Conservation (phyloP, 345 rosid genomes). For the Eucalyptus cladocalyx region DNA sequence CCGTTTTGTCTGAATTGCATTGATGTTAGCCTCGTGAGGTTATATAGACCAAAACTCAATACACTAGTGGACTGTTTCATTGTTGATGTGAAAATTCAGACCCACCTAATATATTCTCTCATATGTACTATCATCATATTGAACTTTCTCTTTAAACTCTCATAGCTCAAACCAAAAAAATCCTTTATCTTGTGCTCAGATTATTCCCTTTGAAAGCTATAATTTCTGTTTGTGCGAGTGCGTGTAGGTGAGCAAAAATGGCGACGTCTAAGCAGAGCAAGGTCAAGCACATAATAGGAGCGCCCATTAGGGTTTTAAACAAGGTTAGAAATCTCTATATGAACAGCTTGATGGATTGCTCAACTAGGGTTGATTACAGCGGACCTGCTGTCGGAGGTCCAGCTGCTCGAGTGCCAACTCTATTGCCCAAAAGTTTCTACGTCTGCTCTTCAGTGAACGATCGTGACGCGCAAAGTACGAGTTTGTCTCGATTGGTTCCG, state of each 20-base stretch:
- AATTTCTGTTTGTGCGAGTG: not conserved
- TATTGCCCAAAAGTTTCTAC: not conserved
- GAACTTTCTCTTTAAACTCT: not conserved
- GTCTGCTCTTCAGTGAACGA: not conserved
- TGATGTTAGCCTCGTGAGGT: not conserved
- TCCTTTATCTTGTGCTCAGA: not conserved
- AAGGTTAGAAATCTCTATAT: not conserved
- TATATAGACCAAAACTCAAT: not conserved
- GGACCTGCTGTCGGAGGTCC: not conserved
- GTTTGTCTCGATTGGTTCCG: not conserved
- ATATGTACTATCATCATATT: not conserved
- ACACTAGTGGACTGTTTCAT: no score
- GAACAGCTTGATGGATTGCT: not conserved
- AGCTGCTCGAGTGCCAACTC: not conserved
- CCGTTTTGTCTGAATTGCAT: not conserved
- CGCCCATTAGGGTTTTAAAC: not conserved
- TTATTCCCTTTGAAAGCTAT: not conserved
- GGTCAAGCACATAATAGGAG: not conserved
- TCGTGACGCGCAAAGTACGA: not conserved
- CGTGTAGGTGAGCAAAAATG: not conserved
- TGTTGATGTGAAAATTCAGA: no score
- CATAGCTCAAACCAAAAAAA: not conserved
- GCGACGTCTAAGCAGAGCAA: not conserved
- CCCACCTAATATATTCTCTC: not conserved
- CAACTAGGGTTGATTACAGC: not conserved